phyloP scores from a whole-genome alignment of 768 basidiomycete genomes.

The Russula foetens region DNA sequence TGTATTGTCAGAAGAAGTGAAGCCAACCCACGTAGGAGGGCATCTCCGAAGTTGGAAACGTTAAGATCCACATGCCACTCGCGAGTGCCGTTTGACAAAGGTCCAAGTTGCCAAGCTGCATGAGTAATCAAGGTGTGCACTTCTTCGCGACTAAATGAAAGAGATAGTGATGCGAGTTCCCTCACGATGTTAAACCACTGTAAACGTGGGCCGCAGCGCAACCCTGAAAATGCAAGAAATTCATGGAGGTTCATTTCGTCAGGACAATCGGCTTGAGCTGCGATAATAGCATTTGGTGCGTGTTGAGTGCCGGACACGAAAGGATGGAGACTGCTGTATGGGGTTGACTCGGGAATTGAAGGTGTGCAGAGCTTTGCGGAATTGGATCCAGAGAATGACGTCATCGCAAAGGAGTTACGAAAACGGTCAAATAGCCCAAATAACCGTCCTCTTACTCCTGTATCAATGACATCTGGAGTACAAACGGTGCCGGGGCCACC shows the following conservation, averaged over 20 bases:
- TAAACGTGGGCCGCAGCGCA: slow-evolving; percentile 37
- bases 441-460: not conserved
- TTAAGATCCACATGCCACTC: slow-evolving; percentile 36
- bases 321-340: not conserved
- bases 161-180: slow-evolving; percentile 31
- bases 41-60: slow-evolving; percentile 27
- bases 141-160: slow-evolving; percentile 33
- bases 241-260: slow-evolving; percentile 36
- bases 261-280: slow-evolving; percentile 34
- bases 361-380: no score
- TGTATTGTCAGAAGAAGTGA: slow-evolving; percentile 29
- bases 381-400: not conserved
- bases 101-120: slow-evolving; percentile 37
- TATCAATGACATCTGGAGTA: not conserved
- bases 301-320: not conserved
- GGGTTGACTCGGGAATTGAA: not conserved
- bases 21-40: slow-evolving; percentile 31
- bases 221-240: slow-evolving; percentile 34
- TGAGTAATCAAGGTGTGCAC: slow-evolving; percentile 38
- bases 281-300: slow-evolving; percentile 36
- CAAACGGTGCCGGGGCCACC: no score
- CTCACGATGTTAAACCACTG: slow-evolving; percentile 45
- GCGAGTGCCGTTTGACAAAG: slow-evolving; percentile 8
- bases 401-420: not conserved
- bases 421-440: not conserved